These are phyloP conservation scores for Sclerotinia minor DNA, from an alignment of 2,329 filamentous ascomycete genomes.

Conservation along the genomic window DNA sequence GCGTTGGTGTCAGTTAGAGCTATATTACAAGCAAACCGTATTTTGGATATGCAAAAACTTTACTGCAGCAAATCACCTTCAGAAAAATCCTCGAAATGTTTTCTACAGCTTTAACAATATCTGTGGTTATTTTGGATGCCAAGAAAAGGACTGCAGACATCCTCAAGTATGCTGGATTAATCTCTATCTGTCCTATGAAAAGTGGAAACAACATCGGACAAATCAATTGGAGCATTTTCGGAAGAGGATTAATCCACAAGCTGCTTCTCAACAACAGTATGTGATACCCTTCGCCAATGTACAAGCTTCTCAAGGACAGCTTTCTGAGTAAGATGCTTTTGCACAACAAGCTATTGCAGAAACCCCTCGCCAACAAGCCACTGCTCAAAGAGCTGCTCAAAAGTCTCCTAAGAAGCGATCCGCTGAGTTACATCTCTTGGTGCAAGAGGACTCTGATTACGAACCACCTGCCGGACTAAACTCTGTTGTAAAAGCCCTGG, in stretches of 20 bases:
- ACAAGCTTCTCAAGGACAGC: too few species aligned
- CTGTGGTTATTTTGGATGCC: constrained; percentile 3
- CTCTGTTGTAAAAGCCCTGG: too few species aligned
- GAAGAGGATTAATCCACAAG: background rate
- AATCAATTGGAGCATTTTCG: background rate
- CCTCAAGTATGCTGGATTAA: background rate
- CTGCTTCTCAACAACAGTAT: background rate
- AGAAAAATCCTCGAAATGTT: background rate
- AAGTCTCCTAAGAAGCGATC: too few species aligned
- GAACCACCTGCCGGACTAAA: too few species aligned
- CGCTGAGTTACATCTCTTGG: too few species aligned
- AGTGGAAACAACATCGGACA: background rate
- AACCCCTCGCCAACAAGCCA: too few species aligned
- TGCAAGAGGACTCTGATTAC: too few species aligned
- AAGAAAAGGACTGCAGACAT: background rate
- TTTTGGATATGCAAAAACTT: background rate
- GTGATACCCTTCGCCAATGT: too few species aligned
- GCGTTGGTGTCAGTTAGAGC: background rate
- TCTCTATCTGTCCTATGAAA: background rate
- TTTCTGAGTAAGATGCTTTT: too few species aligned
- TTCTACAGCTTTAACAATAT: background rate
- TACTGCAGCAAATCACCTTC: background rate
- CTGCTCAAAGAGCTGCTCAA: too few species aligned
- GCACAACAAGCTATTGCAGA: too few species aligned
- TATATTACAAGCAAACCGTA: background rate